phyloP scores from a whole-genome alignment of 768 basidiomycete genomes.

The Sarcodon sp. region DNA sequence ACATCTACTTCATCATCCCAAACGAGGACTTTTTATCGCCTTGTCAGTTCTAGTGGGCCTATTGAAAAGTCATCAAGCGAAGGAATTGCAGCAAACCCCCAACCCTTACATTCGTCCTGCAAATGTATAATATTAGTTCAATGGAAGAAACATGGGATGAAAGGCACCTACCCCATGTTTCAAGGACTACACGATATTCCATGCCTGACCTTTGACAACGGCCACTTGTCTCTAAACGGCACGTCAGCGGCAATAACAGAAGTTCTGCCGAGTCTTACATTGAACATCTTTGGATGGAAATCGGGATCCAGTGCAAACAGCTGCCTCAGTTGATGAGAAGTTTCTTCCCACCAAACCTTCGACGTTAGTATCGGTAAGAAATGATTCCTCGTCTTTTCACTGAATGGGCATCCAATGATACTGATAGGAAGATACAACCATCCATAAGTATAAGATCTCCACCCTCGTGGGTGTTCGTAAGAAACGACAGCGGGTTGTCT shows the following conservation, averaged over 20 bases:
- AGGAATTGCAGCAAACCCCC: not conserved
- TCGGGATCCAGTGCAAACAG: constrained; percentile 75
- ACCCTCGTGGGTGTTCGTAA: constrained; percentile 77
- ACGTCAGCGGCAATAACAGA: not conserved
- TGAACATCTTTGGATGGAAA: constrained; percentile 86
- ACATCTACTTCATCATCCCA: constrained; percentile 83
- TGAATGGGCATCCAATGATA: constrained; percentile 77
- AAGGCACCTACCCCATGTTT: constrained; percentile 48
- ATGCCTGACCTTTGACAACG: constrained; percentile 90
- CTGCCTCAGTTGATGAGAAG: constrained; percentile 62
- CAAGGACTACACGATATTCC: constrained; percentile 80
- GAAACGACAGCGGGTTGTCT: constrained; percentile 87
- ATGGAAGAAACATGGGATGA: not conserved
- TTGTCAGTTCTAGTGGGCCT: constrained; percentile 87
- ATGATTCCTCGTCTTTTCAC: constrained; percentile 67
- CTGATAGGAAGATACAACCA: constrained; percentile 83
- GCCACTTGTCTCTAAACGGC: constrained; percentile 60
- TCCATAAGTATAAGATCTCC: constrained; percentile 72
- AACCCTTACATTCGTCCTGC: constrained; percentile 62
- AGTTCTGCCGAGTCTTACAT: constrained; percentile 26
- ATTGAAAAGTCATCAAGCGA: constrained; percentile 4
- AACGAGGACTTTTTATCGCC: constrained; percentile 69
- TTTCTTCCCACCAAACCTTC: constrained; percentile 85
- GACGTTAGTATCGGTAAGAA: constrained; percentile 76
- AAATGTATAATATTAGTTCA: not conserved